Conservation (phyloP, 2,329 filamentous ascomycete genomes). For the Alternaria consortialis region DNA sequence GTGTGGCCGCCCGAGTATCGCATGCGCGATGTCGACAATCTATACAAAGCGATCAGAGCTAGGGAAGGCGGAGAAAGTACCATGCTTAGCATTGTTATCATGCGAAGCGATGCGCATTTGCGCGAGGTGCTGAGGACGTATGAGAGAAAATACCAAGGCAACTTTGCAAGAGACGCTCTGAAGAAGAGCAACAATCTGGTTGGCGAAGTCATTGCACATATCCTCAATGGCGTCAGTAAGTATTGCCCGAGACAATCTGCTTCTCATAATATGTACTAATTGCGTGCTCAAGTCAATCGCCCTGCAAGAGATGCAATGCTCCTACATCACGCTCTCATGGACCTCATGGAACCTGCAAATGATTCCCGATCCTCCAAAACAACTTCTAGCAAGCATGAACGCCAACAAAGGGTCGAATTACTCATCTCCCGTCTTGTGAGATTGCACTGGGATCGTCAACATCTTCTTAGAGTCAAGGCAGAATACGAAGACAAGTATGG, state of each 20-base stretch:
- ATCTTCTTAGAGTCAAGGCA: constrained; percentile 80
- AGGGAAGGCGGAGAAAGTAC: constrained; percentile 82
- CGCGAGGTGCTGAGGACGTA: constrained; percentile 81
- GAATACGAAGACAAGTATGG: constrained; percentile 83
- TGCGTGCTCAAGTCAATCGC: constrained; percentile 69
- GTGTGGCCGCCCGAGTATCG: constrained; percentile 64
- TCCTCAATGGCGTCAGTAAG: constrained; percentile 84
- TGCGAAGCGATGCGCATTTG: constrained; percentile 82
- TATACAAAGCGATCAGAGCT: constrained; percentile 75
- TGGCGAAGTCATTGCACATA: constrained; percentile 91
- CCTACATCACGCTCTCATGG: constrained; percentile 83
- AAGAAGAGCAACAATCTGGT: constrained; percentile 91
- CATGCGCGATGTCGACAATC: constrained; percentile 72
- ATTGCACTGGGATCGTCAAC: constrained; percentile 88
- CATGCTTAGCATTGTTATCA: constrained; percentile 86
- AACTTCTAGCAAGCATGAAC: constrained; percentile 48
- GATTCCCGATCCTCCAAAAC: constrained; percentile 35
- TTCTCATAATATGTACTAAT: not conserved
- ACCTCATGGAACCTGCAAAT: constrained; percentile 54
- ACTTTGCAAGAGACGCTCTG: constrained; percentile 88
- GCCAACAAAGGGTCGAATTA: constrained; percentile 77
- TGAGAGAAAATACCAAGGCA: constrained; percentile 74
- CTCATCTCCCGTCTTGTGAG: constrained; percentile 88
- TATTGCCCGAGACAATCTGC: not conserved
- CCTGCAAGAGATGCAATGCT: constrained; percentile 92